phyloP scores from a whole-genome alignment of 2,329 filamentous ascomycete species.

The Colletotrichum eleusines region DNA sequence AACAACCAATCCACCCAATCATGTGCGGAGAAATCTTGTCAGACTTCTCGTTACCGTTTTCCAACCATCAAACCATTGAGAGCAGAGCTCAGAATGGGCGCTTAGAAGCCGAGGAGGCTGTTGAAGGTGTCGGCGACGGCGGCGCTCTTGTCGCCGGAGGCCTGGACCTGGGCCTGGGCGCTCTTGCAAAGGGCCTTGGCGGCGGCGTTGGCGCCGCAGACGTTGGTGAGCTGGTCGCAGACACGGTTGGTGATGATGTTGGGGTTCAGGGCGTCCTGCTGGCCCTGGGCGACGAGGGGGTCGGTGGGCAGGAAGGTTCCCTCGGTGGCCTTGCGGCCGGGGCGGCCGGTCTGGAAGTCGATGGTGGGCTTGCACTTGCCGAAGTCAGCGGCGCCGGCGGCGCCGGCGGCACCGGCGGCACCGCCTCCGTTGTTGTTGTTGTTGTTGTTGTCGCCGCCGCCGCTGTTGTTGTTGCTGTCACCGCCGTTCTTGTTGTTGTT shows the following conservation, averaged over 20 bases:
- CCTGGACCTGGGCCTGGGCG: constrained; percentile 63
- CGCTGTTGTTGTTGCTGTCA: constrained; percentile 37
- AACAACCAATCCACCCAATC: background rate
- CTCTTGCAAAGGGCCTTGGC: constrained; percentile 61
- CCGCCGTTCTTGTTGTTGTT: constrained; percentile 37
- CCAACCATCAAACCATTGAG: no score
- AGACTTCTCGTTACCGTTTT: background rate
- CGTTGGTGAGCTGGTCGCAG: constrained; percentile 71
- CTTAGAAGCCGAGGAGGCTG: constrained; percentile 53
- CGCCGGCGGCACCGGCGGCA: constrained; percentile 34
- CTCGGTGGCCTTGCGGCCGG: constrained; percentile 62
- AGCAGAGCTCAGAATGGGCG: no score
- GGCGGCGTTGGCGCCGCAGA: constrained; percentile 68
- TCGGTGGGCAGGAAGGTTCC: constrained; percentile 71
- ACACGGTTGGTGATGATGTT: constrained; percentile 74
- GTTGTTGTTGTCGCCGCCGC: constrained; percentile 45
- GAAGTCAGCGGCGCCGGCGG: constrained; percentile 61
- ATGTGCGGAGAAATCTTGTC: background rate
- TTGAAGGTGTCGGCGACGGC: constrained; percentile 64
- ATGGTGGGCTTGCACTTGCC: constrained; percentile 63
- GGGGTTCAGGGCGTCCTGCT: constrained; percentile 70
- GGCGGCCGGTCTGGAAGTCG: constrained; percentile 67
- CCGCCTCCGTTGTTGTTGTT: constrained; percentile 42
- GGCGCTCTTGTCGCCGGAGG: constrained; percentile 61
- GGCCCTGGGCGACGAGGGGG: constrained; percentile 64